Base-by-base conservation (phyloP, 768 basidiomycete species). In the Mycena epipterygia region DNA sequence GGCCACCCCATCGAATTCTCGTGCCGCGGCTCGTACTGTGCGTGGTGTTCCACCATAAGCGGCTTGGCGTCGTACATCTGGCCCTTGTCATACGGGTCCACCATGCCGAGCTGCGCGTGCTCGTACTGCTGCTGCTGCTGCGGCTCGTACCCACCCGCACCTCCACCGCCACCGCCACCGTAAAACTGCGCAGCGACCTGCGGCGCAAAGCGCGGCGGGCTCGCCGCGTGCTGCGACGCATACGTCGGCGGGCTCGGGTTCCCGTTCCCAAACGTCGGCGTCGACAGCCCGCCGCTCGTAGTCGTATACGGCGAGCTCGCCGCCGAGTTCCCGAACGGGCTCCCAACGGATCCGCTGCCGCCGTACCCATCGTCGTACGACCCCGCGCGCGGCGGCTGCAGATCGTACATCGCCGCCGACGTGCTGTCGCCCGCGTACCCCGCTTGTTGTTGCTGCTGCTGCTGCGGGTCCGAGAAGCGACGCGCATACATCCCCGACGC, bases 271-370 rank as follows among this genome's bases (percentile, higher is more conserved):
- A 80, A 81, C 9, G 78, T 76, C 21, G 81, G 80, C 27, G 81
- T 80, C 42, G 75, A 69, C 12, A 77, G 74, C 42, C 76, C 78
- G 5, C 74, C 79, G 58, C 57, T 42, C 25, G 73, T 48, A 3
- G 74, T 71, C 8, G 77, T 70, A 64, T 81, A 83, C 12, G 82
- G 81, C 33, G 81, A 81, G 53, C 78, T 75, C 11, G 78, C 76
- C 19, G 75, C 62, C 35, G 78, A 73, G n/a, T 70, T 78, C 19
- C 79, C 72, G 60, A 78, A 81, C 2, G 80, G 81, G 64, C 79
- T 80, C 14, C 64, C 59, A 3, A 12, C 60, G 14, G 44, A 41
- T n/a, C n/a, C n/a, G n/a, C n/a, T n/a, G n/a, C n/a, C n/a, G n/a
- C 59, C 70, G n/a, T 72, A 72, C 55, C 61, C 66, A 11, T 68